Evolutionary conservation across 371 early-diverging fungal genomes (phyloP).

Genomic region (Apophysomyces elegans): DNA sequence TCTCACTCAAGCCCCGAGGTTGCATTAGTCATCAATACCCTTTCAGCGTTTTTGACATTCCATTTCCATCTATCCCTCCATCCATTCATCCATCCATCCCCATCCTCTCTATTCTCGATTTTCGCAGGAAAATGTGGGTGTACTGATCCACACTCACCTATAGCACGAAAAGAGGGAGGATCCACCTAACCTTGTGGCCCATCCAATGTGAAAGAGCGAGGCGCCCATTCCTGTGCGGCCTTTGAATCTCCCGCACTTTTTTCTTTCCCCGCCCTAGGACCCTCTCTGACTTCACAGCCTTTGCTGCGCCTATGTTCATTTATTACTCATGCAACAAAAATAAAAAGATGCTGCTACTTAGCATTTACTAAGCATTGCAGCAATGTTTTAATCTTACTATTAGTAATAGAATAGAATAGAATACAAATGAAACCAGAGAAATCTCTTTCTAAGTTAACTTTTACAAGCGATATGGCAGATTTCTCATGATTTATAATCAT

Average conservation of each 20-base stretch:
- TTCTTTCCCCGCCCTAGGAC: background rate
- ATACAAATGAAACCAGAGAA: no score
- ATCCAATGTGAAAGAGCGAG: background rate
- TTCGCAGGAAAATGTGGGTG: background rate
- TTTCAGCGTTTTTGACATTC: background rate
- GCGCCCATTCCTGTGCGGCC: background rate
- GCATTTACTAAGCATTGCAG: no score
- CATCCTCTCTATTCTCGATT: background rate
- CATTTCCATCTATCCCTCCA: background rate
- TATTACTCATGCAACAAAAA: background rate
- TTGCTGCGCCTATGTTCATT: no score
- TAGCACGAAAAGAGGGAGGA: conserved; percentile 8
- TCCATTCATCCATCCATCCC: background rate
- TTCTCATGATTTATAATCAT: no score
- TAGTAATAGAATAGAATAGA: no score
- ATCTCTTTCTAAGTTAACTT: no score
- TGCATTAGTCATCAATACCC: conserved; percentile 5
- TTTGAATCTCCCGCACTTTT: conserved; percentile 3
- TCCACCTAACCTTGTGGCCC: background rate
- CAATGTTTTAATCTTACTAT: no score
- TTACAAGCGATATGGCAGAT: no score
- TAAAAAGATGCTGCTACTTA: background rate
- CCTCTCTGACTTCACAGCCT: background rate
- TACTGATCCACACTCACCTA: conserved; percentile 2
- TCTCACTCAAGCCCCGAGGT: background rate